Evolutionary conservation across 2,329 filamentous ascomycete genomes (phyloP).

Genomic region (Colletotrichum lini): DNA sequence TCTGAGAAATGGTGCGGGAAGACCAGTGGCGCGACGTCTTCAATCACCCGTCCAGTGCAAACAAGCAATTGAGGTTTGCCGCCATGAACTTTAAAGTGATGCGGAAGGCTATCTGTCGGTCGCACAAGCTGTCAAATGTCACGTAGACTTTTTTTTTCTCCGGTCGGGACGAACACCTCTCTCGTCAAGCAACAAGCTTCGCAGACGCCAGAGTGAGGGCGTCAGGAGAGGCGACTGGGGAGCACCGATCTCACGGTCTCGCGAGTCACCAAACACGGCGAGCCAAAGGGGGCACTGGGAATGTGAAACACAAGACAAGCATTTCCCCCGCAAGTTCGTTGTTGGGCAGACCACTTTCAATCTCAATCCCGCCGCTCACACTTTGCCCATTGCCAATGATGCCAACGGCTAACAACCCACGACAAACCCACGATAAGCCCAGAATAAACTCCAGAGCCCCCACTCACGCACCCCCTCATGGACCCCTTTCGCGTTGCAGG

Average conservation of each 20-base stretch:
- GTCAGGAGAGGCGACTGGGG: conserved; percentile 2
- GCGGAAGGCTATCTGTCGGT: too few relatives aligned
- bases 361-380: conserved; percentile 7
- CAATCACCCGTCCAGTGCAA: neutral
- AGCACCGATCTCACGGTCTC: neutral
- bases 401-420: too few relatives aligned
- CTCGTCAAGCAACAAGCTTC: neutral
- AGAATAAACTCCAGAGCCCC: neutral
- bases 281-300: conserved; percentile 14
- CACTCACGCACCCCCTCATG: neutral
- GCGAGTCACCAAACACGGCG: conserved; percentile 8
- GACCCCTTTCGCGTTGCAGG: neutral
- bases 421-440: neutral
- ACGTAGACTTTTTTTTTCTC: neutral
- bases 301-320: conserved; percentile 40
- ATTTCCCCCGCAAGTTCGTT: conserved; percentile 38
- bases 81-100: neutral
- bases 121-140: neutral
- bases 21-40: neutral
- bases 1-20: neutral
- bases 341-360: conserved; percentile 23
- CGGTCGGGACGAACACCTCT: conserved; percentile 1
- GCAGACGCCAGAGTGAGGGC: neutral
- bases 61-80: conserved; percentile 8
- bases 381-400: neutral